Base-by-base conservation (phyloP, 2,329 filamentous ascomycete species). In the Colletotrichum truncatum region DNA sequence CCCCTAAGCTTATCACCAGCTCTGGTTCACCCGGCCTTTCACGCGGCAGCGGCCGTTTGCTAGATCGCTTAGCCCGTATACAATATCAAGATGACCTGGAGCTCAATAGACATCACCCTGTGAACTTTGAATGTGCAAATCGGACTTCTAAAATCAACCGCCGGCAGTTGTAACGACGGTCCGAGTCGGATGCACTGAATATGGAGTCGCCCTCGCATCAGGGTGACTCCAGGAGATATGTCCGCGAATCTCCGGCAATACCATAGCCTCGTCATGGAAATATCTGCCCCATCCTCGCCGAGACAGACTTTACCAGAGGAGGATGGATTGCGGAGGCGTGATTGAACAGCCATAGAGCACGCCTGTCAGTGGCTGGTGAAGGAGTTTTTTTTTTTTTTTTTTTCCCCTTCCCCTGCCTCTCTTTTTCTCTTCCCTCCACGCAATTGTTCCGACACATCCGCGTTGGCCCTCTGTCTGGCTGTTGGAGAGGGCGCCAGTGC, bases 371-470 rank as follows among this genome's bases (percentile, higher is more conserved):
- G 45, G 26, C 28, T 49, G 46, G 46, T 32, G 46, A 34, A 34
- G 46, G 46, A 12, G 46, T 12, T 16, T 28, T 34, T n/a, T n/a
- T n/a, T n/a, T n/a, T n/a, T n/a, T n/a, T n/a, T n/a, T n/a, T n/a
- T n/a, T n/a, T n/a, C n/a, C 32, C 32, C 32, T 34, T 14, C 32
- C 54, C 18, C 39, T 57, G n/a, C n/a, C n/a, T n/a, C n/a, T n/a
- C n/a, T n/a, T n/a, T n/a, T n/a, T n/a, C n/a, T n/a, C n/a, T n/a
- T n/a, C n/a, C n/a, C n/a, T n/a, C n/a, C 46, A 26, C 28, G 25
- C 45, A 36, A 63, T 16, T 23, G 41, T 51, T 61, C 63, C 63
- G 63, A 55, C 43, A 62, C 57, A 62, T 65, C 57, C 57, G 63
- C 57, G 57, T 49, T 51, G 63, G 26, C 57, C n/a, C 57, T 54